Evolutionary conservation across 345 rosid genomes (phyloP).

Genomic region (Pistacia integerrima): DNA sequence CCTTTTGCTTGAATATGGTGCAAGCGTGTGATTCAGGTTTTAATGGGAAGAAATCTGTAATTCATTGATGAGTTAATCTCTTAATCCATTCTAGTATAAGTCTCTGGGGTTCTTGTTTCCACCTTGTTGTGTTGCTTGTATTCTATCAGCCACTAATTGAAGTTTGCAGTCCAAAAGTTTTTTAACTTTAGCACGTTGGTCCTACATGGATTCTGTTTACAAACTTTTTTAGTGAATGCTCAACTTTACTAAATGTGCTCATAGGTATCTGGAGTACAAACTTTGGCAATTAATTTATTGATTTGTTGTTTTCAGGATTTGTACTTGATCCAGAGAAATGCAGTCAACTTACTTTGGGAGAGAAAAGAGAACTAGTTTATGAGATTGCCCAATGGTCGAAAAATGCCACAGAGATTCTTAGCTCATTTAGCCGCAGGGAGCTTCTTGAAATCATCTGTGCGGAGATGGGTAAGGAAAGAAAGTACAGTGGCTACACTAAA

Average conservation of each 20-base stretch:
- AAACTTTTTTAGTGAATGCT: background rate
- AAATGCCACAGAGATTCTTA: constrained; percentile 66
- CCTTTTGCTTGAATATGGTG: background rate
- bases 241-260: background rate
- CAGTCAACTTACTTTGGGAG: constrained; percentile 57
- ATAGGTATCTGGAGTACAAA: background rate
- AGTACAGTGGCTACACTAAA: constrained; percentile 74
- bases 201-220: background rate
- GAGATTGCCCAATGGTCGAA: constrained; percentile 57
- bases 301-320: constrained; percentile 34
- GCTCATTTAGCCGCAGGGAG: constrained; percentile 75
- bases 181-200: constrained; percentile 5
- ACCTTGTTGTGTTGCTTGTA: background rate
- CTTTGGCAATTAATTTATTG: background rate
- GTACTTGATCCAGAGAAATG: constrained; percentile 55
- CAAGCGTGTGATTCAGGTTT: too few species aligned
- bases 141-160: background rate
- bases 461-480: constrained; percentile 82
- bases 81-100: background rate
- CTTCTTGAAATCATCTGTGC: constrained; percentile 80
- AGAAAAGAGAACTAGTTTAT: constrained; percentile 67
- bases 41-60: too few species aligned
- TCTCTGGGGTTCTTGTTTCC: background rate
- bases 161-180: background rate
- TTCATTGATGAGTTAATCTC: too few species aligned